phyloP scores from a whole-genome alignment of 805 yeast genomes.

The Lachancea thermotolerans region DNA sequence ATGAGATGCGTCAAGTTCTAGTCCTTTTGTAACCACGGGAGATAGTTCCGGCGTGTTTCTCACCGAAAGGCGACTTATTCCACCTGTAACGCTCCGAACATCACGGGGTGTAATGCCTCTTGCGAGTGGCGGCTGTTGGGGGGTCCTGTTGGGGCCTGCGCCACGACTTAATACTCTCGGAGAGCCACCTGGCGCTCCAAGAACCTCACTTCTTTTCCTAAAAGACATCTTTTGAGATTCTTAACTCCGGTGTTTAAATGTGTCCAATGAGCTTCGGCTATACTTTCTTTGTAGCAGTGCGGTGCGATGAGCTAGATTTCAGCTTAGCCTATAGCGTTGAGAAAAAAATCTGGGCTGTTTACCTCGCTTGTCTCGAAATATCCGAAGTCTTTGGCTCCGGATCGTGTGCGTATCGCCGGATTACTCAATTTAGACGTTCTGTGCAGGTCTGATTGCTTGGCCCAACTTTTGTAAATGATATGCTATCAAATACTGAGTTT shows the following conservation, averaged over 20 bases:
- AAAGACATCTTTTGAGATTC: slow-evolving; percentile 42
- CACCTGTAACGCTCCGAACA: background rate
- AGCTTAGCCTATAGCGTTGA: no score
- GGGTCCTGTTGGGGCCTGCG: background rate
- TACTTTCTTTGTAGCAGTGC: no score
- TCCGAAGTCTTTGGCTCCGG: no score
- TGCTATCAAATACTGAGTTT: no score
- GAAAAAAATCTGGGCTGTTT: no score
- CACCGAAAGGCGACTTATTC: slow-evolving; percentile 1
- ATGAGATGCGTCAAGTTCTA: slow-evolving; percentile 22
- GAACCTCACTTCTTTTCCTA: slow-evolving; percentile 49
- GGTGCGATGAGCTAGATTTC: no score
- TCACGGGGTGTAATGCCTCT: background rate
- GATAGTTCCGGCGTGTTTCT: background rate
- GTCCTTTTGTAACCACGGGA: background rate
- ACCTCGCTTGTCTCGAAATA: no score
- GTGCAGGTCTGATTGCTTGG: no score
- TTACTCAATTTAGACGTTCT: no score
- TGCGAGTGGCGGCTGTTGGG: background rate
- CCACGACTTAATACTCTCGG: background rate
- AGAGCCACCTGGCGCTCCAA: slow-evolving; percentile 14
- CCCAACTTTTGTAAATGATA: no score
- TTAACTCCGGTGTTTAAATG: background rate
- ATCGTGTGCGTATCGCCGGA: no score
- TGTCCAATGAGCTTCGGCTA: no score